phyloP scores from a whole-genome alignment of 441 rosid species.

The Macaranga tanarius region DNA sequence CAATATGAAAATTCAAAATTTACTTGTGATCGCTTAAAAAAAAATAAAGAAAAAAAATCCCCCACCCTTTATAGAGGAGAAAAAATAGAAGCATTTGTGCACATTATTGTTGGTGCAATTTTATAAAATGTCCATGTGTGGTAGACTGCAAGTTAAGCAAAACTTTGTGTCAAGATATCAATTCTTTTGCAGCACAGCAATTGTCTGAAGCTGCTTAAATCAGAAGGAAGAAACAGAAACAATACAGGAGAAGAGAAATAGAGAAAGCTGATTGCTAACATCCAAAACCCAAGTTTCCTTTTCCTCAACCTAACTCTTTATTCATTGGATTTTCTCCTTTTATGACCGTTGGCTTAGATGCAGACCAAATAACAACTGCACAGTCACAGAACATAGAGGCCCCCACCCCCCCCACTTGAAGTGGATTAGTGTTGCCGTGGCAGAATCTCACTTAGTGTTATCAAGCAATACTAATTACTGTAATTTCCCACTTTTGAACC shows the following conservation, averaged over 20 bases:
- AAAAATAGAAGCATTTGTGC: neutral
- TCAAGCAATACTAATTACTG: neutral
- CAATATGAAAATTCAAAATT: neutral
- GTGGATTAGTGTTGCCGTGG: constrained; percentile 8
- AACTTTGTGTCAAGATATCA: constrained; percentile 20
- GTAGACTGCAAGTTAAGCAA: constrained; percentile 60
- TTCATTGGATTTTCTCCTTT: constrained; percentile 36
- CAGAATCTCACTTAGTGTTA: neutral
- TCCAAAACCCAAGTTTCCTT: constrained; percentile 45
- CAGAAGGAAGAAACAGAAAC: constrained; percentile 30
- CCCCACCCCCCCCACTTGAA: constrained; percentile 19
- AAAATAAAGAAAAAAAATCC: neutral
- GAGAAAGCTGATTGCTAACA: constrained; percentile 29
- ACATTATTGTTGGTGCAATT: constrained; percentile 21
- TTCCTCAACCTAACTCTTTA: constrained; percentile 50
- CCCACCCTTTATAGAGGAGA: too few relatives aligned
- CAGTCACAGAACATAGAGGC: neutral
- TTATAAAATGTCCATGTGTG: constrained; percentile 16
- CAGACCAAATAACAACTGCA: constrained; percentile 36
- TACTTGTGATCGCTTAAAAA: neutral
- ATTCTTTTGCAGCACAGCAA: constrained; percentile 17
- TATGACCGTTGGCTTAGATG: constrained; percentile 54
- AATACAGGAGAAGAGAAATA: neutral
- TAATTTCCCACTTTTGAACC: constrained; percentile 21
- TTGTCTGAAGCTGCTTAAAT: constrained; percentile 35